Evolutionary conservation across 2,329 filamentous ascomycete species (phyloP).

Genomic region (Cytospora leucostoma): DNA sequence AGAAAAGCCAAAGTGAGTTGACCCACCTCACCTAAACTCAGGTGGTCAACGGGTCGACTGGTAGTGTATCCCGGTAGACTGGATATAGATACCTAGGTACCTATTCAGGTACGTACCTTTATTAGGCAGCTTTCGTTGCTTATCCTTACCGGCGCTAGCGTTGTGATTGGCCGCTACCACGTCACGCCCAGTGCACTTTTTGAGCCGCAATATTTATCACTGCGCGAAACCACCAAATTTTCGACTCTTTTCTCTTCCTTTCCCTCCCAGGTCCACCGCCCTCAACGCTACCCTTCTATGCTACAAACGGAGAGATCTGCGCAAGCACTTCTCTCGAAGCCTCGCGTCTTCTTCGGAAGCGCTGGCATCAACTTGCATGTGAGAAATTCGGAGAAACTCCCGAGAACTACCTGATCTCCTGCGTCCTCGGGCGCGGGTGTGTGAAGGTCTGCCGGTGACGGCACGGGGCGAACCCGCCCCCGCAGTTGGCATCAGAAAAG

Average conservation of each 20-base stretch:
- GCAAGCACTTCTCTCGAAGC: constrained; percentile 39
- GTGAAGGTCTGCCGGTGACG: constrained; percentile 36
- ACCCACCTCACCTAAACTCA: no score
- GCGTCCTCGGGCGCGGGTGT: constrained; percentile 20
- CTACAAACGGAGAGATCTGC: constrained; percentile 65
- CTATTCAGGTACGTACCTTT: not conserved
- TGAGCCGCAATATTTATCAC: constrained; percentile 30
- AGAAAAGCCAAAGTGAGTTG: not conserved
- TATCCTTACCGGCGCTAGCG: not conserved
- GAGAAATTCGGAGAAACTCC: constrained; percentile 60
- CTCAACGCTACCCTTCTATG: constrained; percentile 92
- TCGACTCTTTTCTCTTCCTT: constrained; percentile 39
- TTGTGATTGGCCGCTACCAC: constrained; percentile 2
- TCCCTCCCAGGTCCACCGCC: constrained; percentile 68
- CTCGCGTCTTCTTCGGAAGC: constrained; percentile 19
- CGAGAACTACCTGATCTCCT: constrained; percentile 28
- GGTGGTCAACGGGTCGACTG: no score
- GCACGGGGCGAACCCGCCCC: constrained; percentile 35
- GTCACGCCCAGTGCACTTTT: constrained; percentile 5
- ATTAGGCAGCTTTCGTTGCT: not conserved
- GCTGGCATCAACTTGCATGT: constrained; percentile 61
- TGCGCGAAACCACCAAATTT: constrained; percentile 29
- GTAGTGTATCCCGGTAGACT: no score
- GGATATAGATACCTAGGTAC: not conserved
- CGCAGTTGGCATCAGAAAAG: constrained; percentile 41